Conservation (phyloP, 116 monocot genomes). For the Iris pallida region DNA sequence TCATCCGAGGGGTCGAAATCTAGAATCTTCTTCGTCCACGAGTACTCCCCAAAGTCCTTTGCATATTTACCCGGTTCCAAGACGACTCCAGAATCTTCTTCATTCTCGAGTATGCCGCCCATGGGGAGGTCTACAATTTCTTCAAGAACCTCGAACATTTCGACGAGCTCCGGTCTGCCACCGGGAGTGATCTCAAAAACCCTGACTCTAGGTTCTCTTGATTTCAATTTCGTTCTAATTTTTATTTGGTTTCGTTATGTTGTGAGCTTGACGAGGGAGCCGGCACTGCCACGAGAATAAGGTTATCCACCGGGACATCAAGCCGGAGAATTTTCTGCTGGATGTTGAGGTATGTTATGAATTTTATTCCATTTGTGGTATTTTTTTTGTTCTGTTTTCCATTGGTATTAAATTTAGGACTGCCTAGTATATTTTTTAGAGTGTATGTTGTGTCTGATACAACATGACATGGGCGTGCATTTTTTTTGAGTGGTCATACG, state of each 20-base stretch:
- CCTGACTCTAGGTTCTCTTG: too few relatives aligned
- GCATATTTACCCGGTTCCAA: constrained; percentile 82
- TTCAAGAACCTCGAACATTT: constrained; percentile 58
- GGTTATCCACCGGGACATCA: constrained; percentile 98
- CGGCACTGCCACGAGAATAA: constrained; percentile 85
- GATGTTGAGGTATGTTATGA: constrained; percentile 63
- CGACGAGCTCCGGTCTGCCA: constrained; percentile 67
- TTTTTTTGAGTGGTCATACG: too few relatives aligned
- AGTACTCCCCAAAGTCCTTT: constrained; percentile 88
- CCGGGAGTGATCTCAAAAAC: too few relatives aligned
- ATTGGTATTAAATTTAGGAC: too few relatives aligned
- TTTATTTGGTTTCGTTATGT: constrained; percentile 61
- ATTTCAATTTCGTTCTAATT: background rate
- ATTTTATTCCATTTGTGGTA: too few relatives aligned
- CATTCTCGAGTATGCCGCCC: constrained; percentile 73
- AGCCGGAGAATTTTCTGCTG: constrained; percentile 89
- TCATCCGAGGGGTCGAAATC: constrained; percentile 79
- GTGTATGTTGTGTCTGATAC: too few relatives aligned
- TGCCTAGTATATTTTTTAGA: too few relatives aligned
- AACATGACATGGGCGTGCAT: too few relatives aligned
- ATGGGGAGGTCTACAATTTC: constrained; percentile 74
- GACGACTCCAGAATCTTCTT: constrained; percentile 67
- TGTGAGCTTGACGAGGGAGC: constrained; percentile 63
- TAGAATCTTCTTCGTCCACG: constrained; percentile 44
- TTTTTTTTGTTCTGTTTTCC: too few relatives aligned